A percentile compares a stretch with the other conserved stretches of the same genome.
Evolutionary conservation across 805 yeast species (phyloP).

Genomic region (Metschnikowia lunata): DNA sequence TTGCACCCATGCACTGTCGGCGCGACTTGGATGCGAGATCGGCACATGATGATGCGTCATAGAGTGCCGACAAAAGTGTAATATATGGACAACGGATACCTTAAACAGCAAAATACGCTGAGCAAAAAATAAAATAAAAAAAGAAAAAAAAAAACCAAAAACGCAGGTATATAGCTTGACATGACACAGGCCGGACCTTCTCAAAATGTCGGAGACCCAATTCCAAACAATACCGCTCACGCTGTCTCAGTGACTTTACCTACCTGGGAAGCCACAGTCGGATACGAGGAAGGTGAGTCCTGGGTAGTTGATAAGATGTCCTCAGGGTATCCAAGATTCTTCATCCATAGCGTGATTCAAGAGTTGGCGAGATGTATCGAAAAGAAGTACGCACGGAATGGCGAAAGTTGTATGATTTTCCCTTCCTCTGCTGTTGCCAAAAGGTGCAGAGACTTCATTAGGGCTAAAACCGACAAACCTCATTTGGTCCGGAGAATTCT

Average conservation of each 20-base stretch:
- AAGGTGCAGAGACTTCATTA: constrained; percentile 77
- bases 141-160: too few relatives aligned
- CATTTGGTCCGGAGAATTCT: constrained; percentile 46
- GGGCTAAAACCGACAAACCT: constrained; percentile 35
- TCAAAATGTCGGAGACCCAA: constrained; percentile 69
- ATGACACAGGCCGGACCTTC: constrained; percentile 22
- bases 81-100: too few relatives aligned
- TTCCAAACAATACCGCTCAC: constrained; percentile 85
- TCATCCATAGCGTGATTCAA: constrained; percentile 60
- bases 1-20: too few relatives aligned
- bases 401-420: constrained; percentile 70
- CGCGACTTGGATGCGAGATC: too few relatives aligned
- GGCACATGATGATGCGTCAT: too few relatives aligned
- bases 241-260: constrained; percentile 95
- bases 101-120: too few relatives aligned
- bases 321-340: constrained; percentile 87
- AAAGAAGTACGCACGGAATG: constrained; percentile 71
- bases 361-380: constrained; percentile 52
- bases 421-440: constrained; percentile 78
- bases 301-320: constrained; percentile 75
- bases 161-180: background rate
- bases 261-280: constrained; percentile 90
- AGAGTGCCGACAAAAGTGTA: too few relatives aligned
- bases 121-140: too few relatives aligned
- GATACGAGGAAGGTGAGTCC: constrained; percentile 85